Conservation (phyloP, 805 yeast genomes). For the Saccharomyces paradoxus region DNA sequence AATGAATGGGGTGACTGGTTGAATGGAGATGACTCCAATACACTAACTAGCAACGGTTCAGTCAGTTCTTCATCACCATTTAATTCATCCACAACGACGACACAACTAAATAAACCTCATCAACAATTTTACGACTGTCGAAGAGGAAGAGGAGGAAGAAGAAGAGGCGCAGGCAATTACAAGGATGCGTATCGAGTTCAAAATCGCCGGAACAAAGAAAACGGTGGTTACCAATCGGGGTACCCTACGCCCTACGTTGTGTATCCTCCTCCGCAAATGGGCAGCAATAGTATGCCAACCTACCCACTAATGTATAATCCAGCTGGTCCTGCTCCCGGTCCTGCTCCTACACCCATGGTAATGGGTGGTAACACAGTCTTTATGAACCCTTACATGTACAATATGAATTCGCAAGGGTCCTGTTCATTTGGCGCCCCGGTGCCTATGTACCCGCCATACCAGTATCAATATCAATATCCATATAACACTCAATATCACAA, state of each 20-base stretch:
- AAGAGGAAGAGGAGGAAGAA: neutral
- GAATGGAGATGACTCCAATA: constrained; percentile 1
- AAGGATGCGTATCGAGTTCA: neutral
- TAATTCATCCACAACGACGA: neutral
- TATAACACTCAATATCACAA: neutral
- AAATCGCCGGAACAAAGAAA: neutral
- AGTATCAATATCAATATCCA: neutral
- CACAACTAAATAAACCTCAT: neutral
- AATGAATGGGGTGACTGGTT: neutral
- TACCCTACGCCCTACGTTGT: neutral
- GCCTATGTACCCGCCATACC: neutral
- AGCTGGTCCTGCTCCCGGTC: neutral
- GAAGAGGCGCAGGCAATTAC: neutral
- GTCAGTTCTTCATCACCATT: constrained; percentile 2
- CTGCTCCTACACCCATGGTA: neutral
- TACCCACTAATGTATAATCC: neutral
- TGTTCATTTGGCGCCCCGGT: neutral
- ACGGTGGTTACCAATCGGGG: neutral
- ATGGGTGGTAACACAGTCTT: neutral
- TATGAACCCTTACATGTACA: neutral
- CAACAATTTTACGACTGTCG: neutral
- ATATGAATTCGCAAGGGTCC: neutral
- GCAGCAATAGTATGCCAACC: neutral
- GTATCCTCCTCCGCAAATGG: neutral
- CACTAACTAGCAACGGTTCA: constrained; percentile 3